Percentiles rank a stretch among this genome's conserved stretches.
Conservation (phyloP, 352 stramenopile genomes). For the Pythium rhizo-oryzae region DNA sequence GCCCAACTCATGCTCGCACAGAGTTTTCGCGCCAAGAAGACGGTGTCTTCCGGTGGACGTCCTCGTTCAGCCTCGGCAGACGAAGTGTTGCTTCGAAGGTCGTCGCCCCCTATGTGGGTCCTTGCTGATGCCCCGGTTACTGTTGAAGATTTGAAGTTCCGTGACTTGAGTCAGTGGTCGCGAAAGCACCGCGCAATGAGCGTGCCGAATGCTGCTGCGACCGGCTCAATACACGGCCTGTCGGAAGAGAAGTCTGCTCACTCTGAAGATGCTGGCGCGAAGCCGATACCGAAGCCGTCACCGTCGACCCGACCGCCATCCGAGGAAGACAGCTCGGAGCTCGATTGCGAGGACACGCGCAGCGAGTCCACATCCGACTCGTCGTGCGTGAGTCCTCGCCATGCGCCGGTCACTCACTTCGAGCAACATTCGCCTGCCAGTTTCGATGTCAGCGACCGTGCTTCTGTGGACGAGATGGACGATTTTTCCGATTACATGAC, state of each 20-base stretch:
- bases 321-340: slow-evolving; percentile 59
- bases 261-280: neutral
- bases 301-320: neutral
- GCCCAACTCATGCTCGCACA: slow-evolving; percentile 29
- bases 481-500: slow-evolving; percentile 55
- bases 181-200: slow-evolving; percentile 33
- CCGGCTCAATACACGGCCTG: neutral
- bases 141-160: slow-evolving; percentile 10
- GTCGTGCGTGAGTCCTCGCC: slow-evolving; percentile 68
- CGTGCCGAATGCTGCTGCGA: slow-evolving; percentile 21
- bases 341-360: slow-evolving; percentile 75
- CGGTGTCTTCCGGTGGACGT: slow-evolving; percentile 15
- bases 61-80: slow-evolving; percentile 36
- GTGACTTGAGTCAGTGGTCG: slow-evolving; percentile 2
- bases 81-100: slow-evolving; percentile 30
- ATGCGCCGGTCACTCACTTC: slow-evolving; percentile 40
- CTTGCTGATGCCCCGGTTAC: slow-evolving; percentile 18
- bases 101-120: slow-evolving; percentile 30
- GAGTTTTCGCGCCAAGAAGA: slow-evolving; percentile 21
- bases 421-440: slow-evolving; percentile 29
- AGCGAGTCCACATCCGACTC: slow-evolving; percentile 77
- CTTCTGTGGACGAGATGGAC: slow-evolving; percentile 48
- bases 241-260: slow-evolving; percentile 8
- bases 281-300: slow-evolving; percentile 15
- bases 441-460: slow-evolving; percentile 10